A percentile compares a stretch with the other conserved stretches of the same genome.
phyloP scores from a whole-genome alignment of 2,329 filamentous ascomycete genomes.

The Aspergillus sp. region DNA sequence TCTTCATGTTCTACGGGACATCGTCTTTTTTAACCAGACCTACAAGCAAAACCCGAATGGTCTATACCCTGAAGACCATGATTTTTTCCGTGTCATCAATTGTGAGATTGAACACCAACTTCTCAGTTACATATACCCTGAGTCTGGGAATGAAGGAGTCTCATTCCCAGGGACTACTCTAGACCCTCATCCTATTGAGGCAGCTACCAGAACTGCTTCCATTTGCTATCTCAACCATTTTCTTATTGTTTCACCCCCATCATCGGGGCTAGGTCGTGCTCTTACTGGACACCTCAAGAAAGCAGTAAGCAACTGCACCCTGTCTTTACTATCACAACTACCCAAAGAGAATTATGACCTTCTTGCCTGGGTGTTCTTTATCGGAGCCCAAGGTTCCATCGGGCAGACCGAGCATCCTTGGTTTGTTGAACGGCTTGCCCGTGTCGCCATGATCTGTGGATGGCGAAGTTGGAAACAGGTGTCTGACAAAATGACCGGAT shows the following conservation, averaged over 20 bases:
- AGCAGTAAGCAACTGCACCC: conserved; percentile 14
- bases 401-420: conserved; percentile 22
- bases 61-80: conserved; percentile 21
- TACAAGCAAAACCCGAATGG: conserved; percentile 15
- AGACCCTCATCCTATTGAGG: conserved; percentile 22
- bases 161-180: conserved; percentile 1
- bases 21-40: conserved; percentile 28
- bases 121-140: conserved; percentile 30
- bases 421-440: conserved; percentile 25
- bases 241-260: conserved; percentile 29
- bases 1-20: conserved; percentile 22
- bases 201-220: conserved; percentile 23
- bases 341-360: conserved; percentile 17
- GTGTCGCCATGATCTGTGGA: conserved; percentile 19
- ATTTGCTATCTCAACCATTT: conserved; percentile 28
- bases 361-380: conserved; percentile 28
- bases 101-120: conserved; percentile 35
- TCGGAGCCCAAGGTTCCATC: conserved; percentile 27
- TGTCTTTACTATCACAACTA: conserved; percentile 9
- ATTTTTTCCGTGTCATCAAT: conserved; percentile 28
- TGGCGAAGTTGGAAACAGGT: conserved; percentile 28
- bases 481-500: conserved; percentile 18
- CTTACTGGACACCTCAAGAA: conserved; percentile 25
- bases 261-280: conserved; percentile 28
- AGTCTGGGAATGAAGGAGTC: neutral